Percentiles rank a stretch among this genome's conserved stretches.
phyloP scores from a whole-genome alignment of 345 rosid species.

The Streptanthus diversifolius region DNA sequence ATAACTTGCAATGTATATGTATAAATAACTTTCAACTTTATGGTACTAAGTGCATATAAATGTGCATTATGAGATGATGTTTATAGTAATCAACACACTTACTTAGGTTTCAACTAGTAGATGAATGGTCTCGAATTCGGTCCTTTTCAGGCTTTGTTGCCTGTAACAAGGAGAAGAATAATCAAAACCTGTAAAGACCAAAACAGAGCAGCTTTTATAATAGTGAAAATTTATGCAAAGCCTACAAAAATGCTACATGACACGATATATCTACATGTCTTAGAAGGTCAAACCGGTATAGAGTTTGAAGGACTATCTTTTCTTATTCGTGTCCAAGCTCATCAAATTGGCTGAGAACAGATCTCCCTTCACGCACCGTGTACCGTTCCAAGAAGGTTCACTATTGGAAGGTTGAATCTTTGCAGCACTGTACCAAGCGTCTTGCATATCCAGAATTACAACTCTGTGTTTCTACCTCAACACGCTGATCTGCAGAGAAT shows the following conservation, averaged over 20 bases:
- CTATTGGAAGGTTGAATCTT: background rate
- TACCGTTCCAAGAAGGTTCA: background rate
- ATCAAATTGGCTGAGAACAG: background rate
- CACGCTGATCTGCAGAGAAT: background rate
- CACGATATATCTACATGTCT: background rate
- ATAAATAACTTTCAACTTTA: slow-evolving; percentile 13
- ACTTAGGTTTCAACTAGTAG: slow-evolving; percentile 1
- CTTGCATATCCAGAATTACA: background rate
- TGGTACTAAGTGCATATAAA: background rate
- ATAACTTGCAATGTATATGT: slow-evolving; percentile 2
- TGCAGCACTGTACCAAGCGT: background rate
- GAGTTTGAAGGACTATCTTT: background rate
- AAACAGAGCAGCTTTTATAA: background rate
- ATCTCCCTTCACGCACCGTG: background rate
- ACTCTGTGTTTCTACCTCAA: background rate
- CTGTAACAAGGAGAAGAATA: slow-evolving; percentile 24
- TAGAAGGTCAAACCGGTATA: background rate
- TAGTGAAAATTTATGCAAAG: background rate
- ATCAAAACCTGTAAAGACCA: slow-evolving; percentile 23
- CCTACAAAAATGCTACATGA: slow-evolving; percentile 7
- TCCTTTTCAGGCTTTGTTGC: slow-evolving; percentile 9
- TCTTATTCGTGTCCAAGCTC: background rate
- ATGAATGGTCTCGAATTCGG: slow-evolving; percentile 4
- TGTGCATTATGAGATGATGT: background rate
- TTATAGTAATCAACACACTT: background rate